Percentiles rank a stretch among this genome's conserved stretches.
These are phyloP conservation scores for Ophiocordyceps camponoti-rufipedis DNA, from an alignment of 2,329 filamentous ascomycete species.

Conservation along the genomic window DNA sequence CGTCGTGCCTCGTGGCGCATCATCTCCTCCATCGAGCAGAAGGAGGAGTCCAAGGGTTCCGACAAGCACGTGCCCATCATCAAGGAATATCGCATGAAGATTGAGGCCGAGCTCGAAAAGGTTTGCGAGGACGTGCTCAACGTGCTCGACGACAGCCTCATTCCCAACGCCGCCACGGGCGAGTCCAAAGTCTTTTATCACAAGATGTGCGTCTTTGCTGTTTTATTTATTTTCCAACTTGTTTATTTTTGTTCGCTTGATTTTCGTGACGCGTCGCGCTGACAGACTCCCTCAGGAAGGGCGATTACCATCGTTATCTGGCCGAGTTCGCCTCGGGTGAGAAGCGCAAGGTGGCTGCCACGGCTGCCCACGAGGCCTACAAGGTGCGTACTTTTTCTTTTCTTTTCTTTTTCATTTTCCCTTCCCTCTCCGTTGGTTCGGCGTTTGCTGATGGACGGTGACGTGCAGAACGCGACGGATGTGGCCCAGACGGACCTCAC, in stretches of 20 bases:
- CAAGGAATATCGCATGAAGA: conserved; percentile 96
- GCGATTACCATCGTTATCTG: conserved; percentile 90
- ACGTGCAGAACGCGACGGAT: conserved; percentile 71
- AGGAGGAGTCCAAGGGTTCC: conserved; percentile 97
- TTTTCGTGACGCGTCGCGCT: not conserved
- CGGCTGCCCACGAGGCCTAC: conserved; percentile 84
- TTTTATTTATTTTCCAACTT: not conserved
- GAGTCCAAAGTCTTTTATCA: conserved; percentile 99
- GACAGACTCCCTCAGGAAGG: conserved; percentile 48
- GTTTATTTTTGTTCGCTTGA: no score
- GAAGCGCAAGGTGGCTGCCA: conserved; percentile 78
- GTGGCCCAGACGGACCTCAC: conserved; percentile 96
- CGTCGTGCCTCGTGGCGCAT: conserved; percentile 97
- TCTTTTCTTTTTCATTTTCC: not conserved
- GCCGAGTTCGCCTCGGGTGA: conserved; percentile 86
- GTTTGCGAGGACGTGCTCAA: conserved; percentile 97
- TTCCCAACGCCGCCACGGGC: conserved; percentile 88
- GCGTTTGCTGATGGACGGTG: conserved; percentile 2
- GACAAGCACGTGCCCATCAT: conserved; percentile 90
- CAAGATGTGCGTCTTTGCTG: conserved; percentile 70
- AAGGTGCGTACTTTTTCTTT: conserved; percentile 46
- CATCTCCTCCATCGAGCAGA: conserved; percentile 96
- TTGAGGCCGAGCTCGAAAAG: conserved; percentile 91
- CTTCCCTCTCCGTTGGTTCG: not conserved
- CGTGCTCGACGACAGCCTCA: conserved; percentile 81